Base-by-base conservation (phyloP, 768 basidiomycete genomes). In the Tephrocybe sp. region DNA sequence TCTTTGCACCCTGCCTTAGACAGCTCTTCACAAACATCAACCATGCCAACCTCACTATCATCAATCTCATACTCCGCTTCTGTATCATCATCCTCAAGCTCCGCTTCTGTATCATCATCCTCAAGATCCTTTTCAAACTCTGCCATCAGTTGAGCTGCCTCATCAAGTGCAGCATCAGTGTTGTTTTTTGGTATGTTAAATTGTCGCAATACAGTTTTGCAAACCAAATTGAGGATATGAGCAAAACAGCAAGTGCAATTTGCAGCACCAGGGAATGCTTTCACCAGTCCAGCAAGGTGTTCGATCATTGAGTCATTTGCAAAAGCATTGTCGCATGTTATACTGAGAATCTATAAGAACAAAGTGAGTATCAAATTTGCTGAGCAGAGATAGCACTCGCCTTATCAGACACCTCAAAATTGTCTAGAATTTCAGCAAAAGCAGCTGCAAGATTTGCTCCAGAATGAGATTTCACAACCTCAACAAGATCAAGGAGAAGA, bases 151-250 rank as follows among this genome's bases (percentile, higher is more conserved):
- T 4, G 22, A 17, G 12, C 26, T 17, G 33, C 33, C 5, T 54
- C 38, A 38, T 23, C 44, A 19, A 19, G 22, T 12, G 33, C 38
- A n/a, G n/a, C n/a, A 1, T 55, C 48, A 32, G 39, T 39, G 36
- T n/a, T n/a, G n/a, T n/a, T n/a, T n/a, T n/a, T n/a, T n/a, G n/a
- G n/a, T n/a, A n/a, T n/a, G n/a, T n/a, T 16, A 56, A 75, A 77
- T 43, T 60, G 57, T 0, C 41, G 3, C 0, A 76, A 17, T 0
- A 73, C 14, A 0, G 52, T 55, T 39, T 72, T 70, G 0, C 68
- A 69, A 4, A 71, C 58, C 0, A 77, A 58, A 35, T 72, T 74
- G 22, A 73, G 11, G 4, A 71, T 59, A 44, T 77, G 75, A 0
- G 55, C 41, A 45, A 78, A 74, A 57, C 75, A 78, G 0, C 60